Evolutionary conservation across 2,329 filamentous ascomycete genomes (phyloP).

Genomic region (Penicillium thymicola): DNA sequence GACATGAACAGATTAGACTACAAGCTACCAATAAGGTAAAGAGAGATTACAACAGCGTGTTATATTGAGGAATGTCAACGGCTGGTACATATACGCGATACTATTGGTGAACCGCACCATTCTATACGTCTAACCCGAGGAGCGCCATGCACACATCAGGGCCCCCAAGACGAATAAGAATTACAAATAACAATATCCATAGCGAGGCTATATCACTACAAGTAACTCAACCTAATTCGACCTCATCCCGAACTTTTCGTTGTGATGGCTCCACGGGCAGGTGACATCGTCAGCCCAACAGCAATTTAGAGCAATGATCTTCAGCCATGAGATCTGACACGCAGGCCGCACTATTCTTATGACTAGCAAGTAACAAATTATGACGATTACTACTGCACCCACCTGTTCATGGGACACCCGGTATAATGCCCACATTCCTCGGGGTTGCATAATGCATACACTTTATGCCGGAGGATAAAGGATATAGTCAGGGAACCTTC

Average conservation of each 20-base stretch:
- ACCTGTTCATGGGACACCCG: not conserved
- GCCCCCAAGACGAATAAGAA: not conserved
- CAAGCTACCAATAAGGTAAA: not conserved
- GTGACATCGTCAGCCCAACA: slow-evolving; percentile 1
- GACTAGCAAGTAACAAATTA: not conserved
- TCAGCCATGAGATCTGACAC: not conserved
- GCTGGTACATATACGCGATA: not conserved
- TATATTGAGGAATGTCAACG: too few species aligned
- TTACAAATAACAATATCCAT: not conserved
- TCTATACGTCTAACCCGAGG: not conserved
- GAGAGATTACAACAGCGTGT: not conserved
- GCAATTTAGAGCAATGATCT: not conserved
- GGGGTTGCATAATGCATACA: slow-evolving; percentile 3
- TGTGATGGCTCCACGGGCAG: not conserved
- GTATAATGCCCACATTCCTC: not conserved
- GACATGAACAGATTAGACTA: too few species aligned
- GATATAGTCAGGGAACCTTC: not conserved
- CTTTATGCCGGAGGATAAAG: slow-evolving; percentile 2
- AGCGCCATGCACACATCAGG: not conserved
- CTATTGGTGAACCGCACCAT: not conserved
- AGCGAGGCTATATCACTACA: not conserved
- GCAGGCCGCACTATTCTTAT: not conserved
- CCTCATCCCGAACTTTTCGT: not conserved
- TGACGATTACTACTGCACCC: not conserved
- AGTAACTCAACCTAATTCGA: not conserved